phyloP scores from a whole-genome alignment of 352 stramenopile species.

The Globisporangium abappressorium region DNA sequence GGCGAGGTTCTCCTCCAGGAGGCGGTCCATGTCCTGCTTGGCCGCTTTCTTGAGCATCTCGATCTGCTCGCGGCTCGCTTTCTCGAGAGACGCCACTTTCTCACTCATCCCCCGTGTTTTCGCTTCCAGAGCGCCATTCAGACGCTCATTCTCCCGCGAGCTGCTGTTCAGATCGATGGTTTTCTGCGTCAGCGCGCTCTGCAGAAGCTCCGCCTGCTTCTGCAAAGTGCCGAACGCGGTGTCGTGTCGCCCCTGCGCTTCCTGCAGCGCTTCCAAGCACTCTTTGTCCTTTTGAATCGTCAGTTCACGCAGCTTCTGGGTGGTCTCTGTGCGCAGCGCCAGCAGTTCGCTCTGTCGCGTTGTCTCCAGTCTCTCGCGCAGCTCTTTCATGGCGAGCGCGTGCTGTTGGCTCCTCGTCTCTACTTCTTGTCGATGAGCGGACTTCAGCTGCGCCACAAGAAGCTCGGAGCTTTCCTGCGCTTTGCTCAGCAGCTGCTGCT shows the following conservation, averaged over 20 bases:
- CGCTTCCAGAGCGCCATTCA: slow-evolving; percentile 28
- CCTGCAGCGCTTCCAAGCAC: slow-evolving; percentile 23
- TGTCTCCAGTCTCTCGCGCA: slow-evolving; percentile 22
- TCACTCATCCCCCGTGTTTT: slow-evolving; percentile 35
- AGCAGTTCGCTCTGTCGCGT: slow-evolving; percentile 33
- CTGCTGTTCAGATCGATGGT: slow-evolving; percentile 29
- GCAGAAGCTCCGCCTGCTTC: slow-evolving; percentile 20
- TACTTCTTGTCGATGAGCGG: slow-evolving; percentile 19
- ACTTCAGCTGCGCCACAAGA: slow-evolving; percentile 6
- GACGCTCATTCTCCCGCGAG: slow-evolving; percentile 27
- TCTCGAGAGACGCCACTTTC: slow-evolving; percentile 33
- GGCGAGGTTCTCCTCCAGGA: slow-evolving; percentile 63
- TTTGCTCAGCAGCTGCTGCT: slow-evolving; percentile 3
- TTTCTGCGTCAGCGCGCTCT: slow-evolving; percentile 27
- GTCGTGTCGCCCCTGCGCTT: slow-evolving; percentile 27
- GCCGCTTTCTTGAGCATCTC: slow-evolving; percentile 50
- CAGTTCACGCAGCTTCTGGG: slow-evolving; percentile 29
- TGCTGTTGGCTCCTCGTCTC: slow-evolving; percentile 23
- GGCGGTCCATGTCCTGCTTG: slow-evolving; percentile 63
- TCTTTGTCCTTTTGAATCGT: slow-evolving; percentile 41
- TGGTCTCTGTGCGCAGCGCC: slow-evolving; percentile 29
- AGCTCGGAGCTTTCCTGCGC: neutral
- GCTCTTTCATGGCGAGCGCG: slow-evolving; percentile 21
- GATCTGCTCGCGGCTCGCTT: slow-evolving; percentile 39
- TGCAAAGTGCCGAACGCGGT: slow-evolving; percentile 27